Base-by-base conservation (phyloP, 768 basidiomycete species). In the Mycena sanguinolenta region DNA sequence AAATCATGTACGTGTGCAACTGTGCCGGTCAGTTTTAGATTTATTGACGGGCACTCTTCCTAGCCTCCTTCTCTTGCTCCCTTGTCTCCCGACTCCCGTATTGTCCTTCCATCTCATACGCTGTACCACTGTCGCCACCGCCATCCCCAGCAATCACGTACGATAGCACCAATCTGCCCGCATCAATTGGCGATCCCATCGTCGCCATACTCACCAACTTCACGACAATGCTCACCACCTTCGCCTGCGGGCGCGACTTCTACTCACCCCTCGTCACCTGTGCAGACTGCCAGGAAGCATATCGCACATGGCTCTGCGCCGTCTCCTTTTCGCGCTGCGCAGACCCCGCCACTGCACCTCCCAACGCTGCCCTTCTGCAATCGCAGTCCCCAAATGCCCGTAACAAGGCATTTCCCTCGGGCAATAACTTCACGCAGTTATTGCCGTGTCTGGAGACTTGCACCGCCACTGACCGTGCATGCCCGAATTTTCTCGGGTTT, bases 391-490 rank as follows among this genome's bases (percentile, higher is more conserved):
- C 70, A 49, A 23, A 74, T 71, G 74, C 80, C 4, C 83, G 91
- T 17, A 90, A 88, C 70, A 75, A 82, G 3, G 81, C 78, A 63
- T 81, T 91, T 50, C 86, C 90, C n/a, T 62, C 83, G 16, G 73
- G 76, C 2, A 79, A 76, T 23, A 78, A 76, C 23, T 95, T 93
- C 80, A 82, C 79, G n/a, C 84, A 87, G 76, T 81, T 96, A 19
- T 81, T 93, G 38, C 95, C 95, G 3, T 96, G 95, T 77, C 80
- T 95, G 13, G 95, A 95, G 80, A 88, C 87, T 34, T 97, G 95
- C 80, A 85, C 88, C 21, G 85, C 87, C 1, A 89, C 88, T 27
- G 91, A 93, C 72, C 88, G 95, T 30, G 88, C 93, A 14, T 97
- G 95, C 77, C 95, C 95, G 5, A 84, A 84, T 32, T 89, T 94